Evolutionary conservation across 2,329 filamentous ascomycete genomes (phyloP).

Genomic region (Aureobasidium sp.): DNA sequence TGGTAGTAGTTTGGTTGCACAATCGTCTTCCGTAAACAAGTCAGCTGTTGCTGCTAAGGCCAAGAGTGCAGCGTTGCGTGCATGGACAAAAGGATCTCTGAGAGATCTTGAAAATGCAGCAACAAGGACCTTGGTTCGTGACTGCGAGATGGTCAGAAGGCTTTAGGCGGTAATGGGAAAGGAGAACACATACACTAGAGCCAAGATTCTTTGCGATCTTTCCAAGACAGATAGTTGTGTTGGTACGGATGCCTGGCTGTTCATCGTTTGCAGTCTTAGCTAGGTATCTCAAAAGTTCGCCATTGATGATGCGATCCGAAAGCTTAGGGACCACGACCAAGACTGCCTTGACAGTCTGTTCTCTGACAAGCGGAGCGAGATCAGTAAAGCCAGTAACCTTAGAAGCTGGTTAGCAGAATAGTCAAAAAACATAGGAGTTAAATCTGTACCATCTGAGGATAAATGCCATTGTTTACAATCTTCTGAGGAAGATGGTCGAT

Average conservation of each 20-base stretch:
- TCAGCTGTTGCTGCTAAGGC: slow-evolving; percentile 80
- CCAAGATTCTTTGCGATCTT: slow-evolving; percentile 92
- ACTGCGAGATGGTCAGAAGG: slow-evolving; percentile 40
- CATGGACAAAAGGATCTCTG: slow-evolving; percentile 90
- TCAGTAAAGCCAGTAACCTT: slow-evolving; percentile 93
- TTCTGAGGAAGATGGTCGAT: slow-evolving; percentile 85
- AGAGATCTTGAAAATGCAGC: slow-evolving; percentile 87
- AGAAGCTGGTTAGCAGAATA: slow-evolving; percentile 24
- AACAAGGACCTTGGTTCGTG: slow-evolving; percentile 80
- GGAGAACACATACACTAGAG: slow-evolving; percentile 38
- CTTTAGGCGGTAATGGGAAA: not conserved
- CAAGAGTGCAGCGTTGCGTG: slow-evolving; percentile 79
- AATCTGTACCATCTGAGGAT: slow-evolving; percentile 69
- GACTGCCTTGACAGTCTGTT: slow-evolving; percentile 93
- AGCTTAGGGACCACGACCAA: slow-evolving; percentile 81
- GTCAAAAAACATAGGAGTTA: not conserved
- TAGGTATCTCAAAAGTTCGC: slow-evolving; percentile 80
- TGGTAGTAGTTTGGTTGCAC: slow-evolving; percentile 74
- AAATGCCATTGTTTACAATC: slow-evolving; percentile 91
- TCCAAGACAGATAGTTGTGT: slow-evolving; percentile 94
- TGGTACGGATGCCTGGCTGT: slow-evolving; percentile 92
- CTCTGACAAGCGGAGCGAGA: slow-evolving; percentile 79
- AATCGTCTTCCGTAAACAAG: slow-evolving; percentile 83
- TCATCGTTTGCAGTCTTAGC: slow-evolving; percentile 97
- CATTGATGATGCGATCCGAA: slow-evolving; percentile 87